A percentile compares a stretch with the other conserved stretches of the same genome.
These are phyloP conservation scores for Cryptosporidium meleagridis DNA, from an alignment of 169 alveolate species.

Conservation along the genomic window DNA sequence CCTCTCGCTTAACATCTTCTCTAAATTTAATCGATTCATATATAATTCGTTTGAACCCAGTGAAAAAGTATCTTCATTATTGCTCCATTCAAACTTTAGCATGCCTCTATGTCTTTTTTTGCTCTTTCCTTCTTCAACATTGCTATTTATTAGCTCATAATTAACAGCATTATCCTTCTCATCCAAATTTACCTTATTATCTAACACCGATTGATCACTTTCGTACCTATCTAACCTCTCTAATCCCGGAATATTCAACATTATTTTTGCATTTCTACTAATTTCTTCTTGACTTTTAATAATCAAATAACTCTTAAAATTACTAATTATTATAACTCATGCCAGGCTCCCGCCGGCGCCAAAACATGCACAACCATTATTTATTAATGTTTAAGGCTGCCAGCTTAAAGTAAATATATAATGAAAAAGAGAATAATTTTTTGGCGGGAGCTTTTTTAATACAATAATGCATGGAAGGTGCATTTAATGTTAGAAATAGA, in stretches of 20 bases:
- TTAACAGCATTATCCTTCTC: not conserved
- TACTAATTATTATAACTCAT: not conserved
- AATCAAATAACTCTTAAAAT: not conserved
- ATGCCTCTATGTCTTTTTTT: slow-evolving; percentile 77
- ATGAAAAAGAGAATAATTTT: not conserved
- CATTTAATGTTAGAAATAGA: not conserved
- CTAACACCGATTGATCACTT: not conserved
- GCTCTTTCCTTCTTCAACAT: not conserved
- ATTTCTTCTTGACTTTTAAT: not conserved
- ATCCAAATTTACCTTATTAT: not conserved
- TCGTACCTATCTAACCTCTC: slow-evolving; percentile 52
- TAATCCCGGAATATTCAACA: slow-evolving; percentile 50
- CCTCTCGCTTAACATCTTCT: slow-evolving; percentile 34
- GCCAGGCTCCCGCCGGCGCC: not conserved
- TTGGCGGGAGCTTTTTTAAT: not conserved
- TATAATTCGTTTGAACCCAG: slow-evolving; percentile 90
- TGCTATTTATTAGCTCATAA: not conserved
- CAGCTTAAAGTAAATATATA: too few species aligned
- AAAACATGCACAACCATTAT: slow-evolving; percentile 1
- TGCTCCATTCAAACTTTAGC: slow-evolving; percentile 90
- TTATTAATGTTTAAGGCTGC: not conserved
- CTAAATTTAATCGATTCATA: slow-evolving; percentile 85
- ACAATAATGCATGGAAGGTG: not conserved
- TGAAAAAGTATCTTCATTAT: slow-evolving; percentile 87
- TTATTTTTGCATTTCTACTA: not conserved